Conservation (phyloP, 73 alveolate species). For the Diophrys appendiculata region DNA sequence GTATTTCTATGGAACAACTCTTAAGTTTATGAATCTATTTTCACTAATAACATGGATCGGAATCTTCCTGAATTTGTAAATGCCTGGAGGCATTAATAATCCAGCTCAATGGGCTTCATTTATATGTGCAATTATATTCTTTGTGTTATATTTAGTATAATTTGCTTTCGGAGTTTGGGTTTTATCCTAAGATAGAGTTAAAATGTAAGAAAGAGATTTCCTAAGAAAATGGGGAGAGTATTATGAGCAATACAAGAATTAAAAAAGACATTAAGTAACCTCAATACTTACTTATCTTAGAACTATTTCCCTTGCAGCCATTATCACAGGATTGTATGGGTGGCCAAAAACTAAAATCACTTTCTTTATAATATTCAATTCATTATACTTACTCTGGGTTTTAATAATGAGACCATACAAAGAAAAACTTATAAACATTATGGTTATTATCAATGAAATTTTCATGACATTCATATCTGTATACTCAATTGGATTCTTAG, state of each 20-base stretch:
- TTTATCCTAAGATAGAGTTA: background rate
- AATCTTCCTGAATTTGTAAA: background rate
- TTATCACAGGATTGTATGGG: background rate
- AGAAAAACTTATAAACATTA: background rate
- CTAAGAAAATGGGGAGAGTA: background rate
- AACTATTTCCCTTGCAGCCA: background rate
- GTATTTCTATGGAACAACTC: too few relatives aligned
- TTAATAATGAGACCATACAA: background rate
- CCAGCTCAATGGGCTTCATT: background rate
- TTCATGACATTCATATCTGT: background rate
- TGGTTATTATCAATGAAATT: background rate
- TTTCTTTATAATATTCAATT: background rate
- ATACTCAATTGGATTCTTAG: background rate
- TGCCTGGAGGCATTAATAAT: background rate
- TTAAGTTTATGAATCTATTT: too few relatives aligned
- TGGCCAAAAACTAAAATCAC: background rate
- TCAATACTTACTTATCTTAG: background rate
- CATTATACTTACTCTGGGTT: background rate
- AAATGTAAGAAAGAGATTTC: background rate
- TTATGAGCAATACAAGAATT: background rate
- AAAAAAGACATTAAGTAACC: too few relatives aligned
- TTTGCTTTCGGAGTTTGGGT: background rate
- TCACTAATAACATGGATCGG: too few relatives aligned
- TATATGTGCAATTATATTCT: background rate
- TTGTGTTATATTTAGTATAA: background rate